Percentiles rank a stretch among this genome's conserved stretches.
These are phyloP conservation scores for Camellia japonica DNA, from an alignment of 148 eudicot species.

Conservation along the genomic window DNA sequence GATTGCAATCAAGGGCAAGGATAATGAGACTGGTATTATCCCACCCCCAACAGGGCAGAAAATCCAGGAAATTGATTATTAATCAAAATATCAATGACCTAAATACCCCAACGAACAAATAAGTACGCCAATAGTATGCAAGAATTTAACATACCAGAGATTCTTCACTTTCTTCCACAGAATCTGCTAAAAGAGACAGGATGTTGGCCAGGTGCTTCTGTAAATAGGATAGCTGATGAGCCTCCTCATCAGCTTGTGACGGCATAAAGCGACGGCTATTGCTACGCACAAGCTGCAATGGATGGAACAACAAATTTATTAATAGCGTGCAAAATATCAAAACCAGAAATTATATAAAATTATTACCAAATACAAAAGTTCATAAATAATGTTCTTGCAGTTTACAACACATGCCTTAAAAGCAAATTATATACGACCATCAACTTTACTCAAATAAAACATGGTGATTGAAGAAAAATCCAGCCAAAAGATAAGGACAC, in stretches of 20 bases:
- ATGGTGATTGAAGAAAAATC: not conserved
- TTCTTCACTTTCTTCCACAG: conserved; percentile 73
- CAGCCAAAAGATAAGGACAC: not conserved
- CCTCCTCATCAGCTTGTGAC: conserved; percentile 97
- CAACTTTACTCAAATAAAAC: not conserved
- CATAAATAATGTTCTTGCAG: not conserved
- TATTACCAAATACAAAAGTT: not conserved
- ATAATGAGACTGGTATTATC: not conserved
- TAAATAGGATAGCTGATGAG: conserved; percentile 90
- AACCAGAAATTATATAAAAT: not conserved
- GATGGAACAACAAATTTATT: conserved; percentile 4
- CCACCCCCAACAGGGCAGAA: not conserved
- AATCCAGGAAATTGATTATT: not conserved
- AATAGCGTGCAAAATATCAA: not conserved
- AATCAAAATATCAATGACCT: not conserved
- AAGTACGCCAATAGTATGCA: conserved; percentile 5
- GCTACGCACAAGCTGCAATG: conserved; percentile 88
- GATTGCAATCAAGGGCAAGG: not conserved
- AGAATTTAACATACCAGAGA: conserved; percentile 56
- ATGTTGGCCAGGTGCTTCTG: conserved; percentile 91
- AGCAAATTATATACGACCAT: not conserved
- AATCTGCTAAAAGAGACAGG: conserved; percentile 81
- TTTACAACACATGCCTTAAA: too few relatives aligned
- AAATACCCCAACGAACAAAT: not conserved
- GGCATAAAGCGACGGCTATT: conserved; percentile 94